Evolutionary conservation across 768 basidiomycete species (phyloP).

Genomic region (Clitopilus hobsonii): DNA sequence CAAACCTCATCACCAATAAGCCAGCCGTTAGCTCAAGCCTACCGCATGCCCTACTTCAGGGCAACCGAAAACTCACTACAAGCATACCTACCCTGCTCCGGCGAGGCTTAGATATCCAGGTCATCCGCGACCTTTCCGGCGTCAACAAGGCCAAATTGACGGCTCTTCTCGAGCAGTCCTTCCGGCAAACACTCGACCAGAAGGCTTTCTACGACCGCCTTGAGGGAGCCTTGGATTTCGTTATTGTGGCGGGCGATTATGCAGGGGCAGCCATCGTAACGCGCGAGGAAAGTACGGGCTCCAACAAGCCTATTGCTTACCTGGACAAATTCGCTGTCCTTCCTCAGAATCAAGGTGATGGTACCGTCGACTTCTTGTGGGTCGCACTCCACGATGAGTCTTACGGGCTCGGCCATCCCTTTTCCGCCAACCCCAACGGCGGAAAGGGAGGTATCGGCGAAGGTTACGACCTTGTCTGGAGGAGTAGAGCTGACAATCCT

Average conservation of each 20-base stretch:
- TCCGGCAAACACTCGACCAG: slow-evolving; percentile 67
- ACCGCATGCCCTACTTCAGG: slow-evolving; percentile 88
- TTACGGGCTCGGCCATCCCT: slow-evolving; percentile 90
- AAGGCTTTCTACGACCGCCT: slow-evolving; percentile 78
- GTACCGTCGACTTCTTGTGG: slow-evolving; percentile 99
- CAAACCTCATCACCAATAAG: slow-evolving; percentile 96
- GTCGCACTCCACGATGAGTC: slow-evolving; percentile 98
- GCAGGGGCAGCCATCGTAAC: slow-evolving; percentile 94
- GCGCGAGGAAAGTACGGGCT: slow-evolving; percentile 38
- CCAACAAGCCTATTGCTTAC: slow-evolving; percentile 65
- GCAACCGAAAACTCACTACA: slow-evolving; percentile 77
- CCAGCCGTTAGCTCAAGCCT: slow-evolving; percentile 94
- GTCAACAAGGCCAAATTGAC: slow-evolving; percentile 77
- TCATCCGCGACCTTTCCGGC: slow-evolving; percentile 64
- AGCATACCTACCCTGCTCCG: slow-evolving; percentile 93
- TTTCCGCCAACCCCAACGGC: slow-evolving; percentile 92
- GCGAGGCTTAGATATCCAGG: slow-evolving; percentile 81
- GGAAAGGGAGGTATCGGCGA: slow-evolving; percentile 86
- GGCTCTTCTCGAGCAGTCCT: slow-evolving; percentile 82
- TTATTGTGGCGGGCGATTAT: slow-evolving; percentile 93
- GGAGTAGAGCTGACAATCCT: slow-evolving; percentile 88
- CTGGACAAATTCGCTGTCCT: slow-evolving; percentile 98
- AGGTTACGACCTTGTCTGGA: slow-evolving; percentile 95
- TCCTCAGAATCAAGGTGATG: slow-evolving; percentile 93
- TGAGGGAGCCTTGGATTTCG: slow-evolving; percentile 77